These are phyloP conservation scores for Naganishia vaughanmartiniae DNA, from an alignment of 768 basidiomycete species.

Conservation along the genomic window DNA sequence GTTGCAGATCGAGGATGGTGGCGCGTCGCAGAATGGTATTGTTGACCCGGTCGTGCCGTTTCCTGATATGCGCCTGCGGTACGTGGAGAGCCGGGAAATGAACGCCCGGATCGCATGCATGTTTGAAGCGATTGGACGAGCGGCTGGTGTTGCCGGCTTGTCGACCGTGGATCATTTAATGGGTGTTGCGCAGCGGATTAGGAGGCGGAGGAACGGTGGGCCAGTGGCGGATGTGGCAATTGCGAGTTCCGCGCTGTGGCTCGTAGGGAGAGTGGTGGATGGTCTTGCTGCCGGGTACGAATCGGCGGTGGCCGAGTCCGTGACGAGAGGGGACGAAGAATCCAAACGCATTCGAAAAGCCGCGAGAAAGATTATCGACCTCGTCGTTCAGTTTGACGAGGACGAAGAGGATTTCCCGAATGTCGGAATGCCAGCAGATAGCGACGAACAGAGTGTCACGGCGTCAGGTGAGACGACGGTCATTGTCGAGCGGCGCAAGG, in stretches of 20 bases:
- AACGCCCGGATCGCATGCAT: conserved; percentile 64
- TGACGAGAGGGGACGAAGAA: neutral
- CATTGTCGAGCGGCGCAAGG: conserved; percentile 64
- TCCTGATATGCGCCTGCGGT: conserved; percentile 42
- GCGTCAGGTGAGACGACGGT: conserved; percentile 50
- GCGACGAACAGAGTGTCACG: conserved; percentile 34
- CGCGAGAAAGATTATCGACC: conserved; percentile 63
- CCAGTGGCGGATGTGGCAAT: conserved; percentile 58
- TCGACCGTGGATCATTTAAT: conserved; percentile 80
- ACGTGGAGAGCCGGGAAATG: conserved; percentile 39
- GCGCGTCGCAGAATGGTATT: neutral
- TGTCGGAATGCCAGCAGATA: conserved; percentile 28
- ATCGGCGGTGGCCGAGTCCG: no score
- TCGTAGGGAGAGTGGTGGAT: conserved; percentile 70
- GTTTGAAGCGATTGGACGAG: conserved; percentile 69
- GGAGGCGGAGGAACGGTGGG: conserved; percentile 51
- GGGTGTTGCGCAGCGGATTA: conserved; percentile 58
- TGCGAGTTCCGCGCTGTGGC: conserved; percentile 68
- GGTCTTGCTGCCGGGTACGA: conserved; percentile 58
- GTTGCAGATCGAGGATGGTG: neutral
- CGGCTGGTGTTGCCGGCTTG: conserved; percentile 66
- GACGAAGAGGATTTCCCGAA: conserved; percentile 52
- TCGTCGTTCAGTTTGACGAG: conserved; percentile 72
- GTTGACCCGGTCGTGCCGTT: conserved; percentile 29
- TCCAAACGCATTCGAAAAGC: conserved; percentile 56